These are phyloP conservation scores for Salvia splendens DNA, from an alignment of 257 asterid species.

Conservation along the genomic window DNA sequence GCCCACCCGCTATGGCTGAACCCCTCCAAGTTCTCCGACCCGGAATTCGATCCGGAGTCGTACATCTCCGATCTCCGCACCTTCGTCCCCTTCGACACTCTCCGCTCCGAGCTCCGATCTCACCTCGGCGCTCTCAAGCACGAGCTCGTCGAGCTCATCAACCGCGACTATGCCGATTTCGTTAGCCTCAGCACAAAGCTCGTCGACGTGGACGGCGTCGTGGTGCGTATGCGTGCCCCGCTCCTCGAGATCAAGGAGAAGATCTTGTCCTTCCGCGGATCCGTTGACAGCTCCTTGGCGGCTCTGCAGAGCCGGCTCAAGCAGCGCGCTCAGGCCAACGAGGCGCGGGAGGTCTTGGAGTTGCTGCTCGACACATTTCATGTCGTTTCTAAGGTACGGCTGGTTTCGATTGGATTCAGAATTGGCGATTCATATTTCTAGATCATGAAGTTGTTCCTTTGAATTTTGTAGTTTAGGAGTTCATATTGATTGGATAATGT, in stretches of 20 bases:
- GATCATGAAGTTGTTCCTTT: conserved; percentile 5
- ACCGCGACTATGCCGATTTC: conserved; percentile 87
- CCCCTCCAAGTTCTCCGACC: conserved; percentile 67
- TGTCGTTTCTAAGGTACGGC: conserved; percentile 80
- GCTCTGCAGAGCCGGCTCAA: conserved; percentile 76
- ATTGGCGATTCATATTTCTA: not conserved
- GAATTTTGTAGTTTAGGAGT: not conserved
- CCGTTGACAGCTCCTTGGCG: conserved; percentile 67
- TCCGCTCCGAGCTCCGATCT: conserved; percentile 80
- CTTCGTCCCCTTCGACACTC: conserved; percentile 90
- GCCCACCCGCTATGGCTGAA: conserved; percentile 87
- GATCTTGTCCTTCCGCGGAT: conserved; percentile 64
- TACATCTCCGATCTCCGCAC: conserved; percentile 95
- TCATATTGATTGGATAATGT: not conserved
- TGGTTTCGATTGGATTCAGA: conserved; percentile 1
- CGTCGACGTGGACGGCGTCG: conserved; percentile 81
- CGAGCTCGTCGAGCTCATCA: conserved; percentile 88
- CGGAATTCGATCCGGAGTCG: conserved; percentile 78
- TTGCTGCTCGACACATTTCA: conserved; percentile 91
- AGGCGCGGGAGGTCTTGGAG: conserved; percentile 84
- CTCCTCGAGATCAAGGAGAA: conserved; percentile 83
- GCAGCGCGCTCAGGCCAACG: conserved; percentile 85
- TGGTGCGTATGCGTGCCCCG: conserved; percentile 98
- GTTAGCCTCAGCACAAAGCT: conserved; percentile 94
- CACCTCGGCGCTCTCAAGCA: conserved; percentile 68